These are phyloP conservation scores for Diplodia mutila DNA, from an alignment of 2,329 filamentous ascomycete genomes.

Conservation along the genomic window DNA sequence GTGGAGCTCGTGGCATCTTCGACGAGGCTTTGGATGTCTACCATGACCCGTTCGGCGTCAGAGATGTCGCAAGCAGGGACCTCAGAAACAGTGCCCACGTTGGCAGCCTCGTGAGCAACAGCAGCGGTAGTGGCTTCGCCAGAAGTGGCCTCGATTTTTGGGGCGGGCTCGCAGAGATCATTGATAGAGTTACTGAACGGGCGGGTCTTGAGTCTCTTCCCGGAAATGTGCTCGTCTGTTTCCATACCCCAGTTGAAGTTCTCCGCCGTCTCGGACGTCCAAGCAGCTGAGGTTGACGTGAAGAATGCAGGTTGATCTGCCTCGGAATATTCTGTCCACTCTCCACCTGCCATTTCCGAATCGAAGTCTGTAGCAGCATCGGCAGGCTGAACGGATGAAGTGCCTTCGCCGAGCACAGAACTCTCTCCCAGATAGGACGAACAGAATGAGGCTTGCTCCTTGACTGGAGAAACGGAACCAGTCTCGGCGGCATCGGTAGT, in stretches of 20 bases:
- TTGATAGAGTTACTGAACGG: conserved; percentile 20
- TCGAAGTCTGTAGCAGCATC: background rate
- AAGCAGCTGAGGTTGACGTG: background rate
- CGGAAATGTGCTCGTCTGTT: background rate
- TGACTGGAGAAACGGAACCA: background rate
- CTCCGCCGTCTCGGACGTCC: background rate
- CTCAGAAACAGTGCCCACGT: background rate
- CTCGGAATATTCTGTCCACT: background rate
- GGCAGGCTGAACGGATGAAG: background rate
- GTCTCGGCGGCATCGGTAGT: background rate
- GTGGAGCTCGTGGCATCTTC: background rate
- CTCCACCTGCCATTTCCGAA: background rate
- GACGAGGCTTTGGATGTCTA: background rate
- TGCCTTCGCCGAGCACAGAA: background rate
- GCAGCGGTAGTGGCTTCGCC: background rate
- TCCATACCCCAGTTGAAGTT: background rate
- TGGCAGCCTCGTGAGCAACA: background rate
- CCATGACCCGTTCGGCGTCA: background rate
- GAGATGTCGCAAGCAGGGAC: background rate
- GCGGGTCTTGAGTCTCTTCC: background rate
- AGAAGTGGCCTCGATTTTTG: background rate
- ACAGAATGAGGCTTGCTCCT: background rate
- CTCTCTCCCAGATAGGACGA: background rate
- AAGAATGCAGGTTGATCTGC: background rate
- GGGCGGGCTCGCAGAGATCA: conserved; percentile 15